These are phyloP conservation scores for Aspergillus affinis DNA, from an alignment of 495 filamentous ascomycete genomes.

Conservation along the genomic window DNA sequence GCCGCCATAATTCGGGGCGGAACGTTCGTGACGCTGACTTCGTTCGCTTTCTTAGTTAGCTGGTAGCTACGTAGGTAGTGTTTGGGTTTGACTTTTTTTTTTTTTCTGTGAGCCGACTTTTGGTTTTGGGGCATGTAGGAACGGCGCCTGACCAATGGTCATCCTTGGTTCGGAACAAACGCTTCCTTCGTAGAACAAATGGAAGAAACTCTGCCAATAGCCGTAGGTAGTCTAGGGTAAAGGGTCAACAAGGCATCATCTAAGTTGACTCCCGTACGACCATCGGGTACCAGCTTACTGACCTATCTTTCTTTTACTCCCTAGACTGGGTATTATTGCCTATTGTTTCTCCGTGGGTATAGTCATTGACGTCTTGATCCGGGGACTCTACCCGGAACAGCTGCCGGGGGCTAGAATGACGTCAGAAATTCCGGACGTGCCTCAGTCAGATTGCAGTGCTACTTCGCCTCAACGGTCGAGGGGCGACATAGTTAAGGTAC, in stretches of 20 bases:
- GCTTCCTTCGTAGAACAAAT: background rate
- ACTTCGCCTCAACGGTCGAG: background rate
- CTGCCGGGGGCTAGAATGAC: background rate
- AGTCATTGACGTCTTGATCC: background rate
- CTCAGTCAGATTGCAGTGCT: background rate
- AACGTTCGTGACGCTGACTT: background rate
- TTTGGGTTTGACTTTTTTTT: background rate
- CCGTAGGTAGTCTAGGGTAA: background rate
- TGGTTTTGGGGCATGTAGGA: background rate
- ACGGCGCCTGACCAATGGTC: background rate
- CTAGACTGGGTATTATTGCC: background rate
- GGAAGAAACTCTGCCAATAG: background rate
- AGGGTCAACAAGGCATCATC: background rate
- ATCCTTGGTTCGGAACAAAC: background rate
- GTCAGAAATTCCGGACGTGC: background rate
- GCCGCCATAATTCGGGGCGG: conserved; percentile 9
- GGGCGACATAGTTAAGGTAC: no score
- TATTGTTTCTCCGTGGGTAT: background rate
- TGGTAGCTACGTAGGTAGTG: background rate
- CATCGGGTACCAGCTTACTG: background rate
- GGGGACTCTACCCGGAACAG: background rate
- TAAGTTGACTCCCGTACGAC: background rate
- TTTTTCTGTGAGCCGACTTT: conserved; percentile 5
- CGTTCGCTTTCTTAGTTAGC: background rate
- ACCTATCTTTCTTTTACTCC: no score